Evolutionary conservation across 495 filamentous ascomycete genomes (phyloP), one percentile per base, ranked within the genome.

Genomic region (Neurospora tetrasperma): DNA sequence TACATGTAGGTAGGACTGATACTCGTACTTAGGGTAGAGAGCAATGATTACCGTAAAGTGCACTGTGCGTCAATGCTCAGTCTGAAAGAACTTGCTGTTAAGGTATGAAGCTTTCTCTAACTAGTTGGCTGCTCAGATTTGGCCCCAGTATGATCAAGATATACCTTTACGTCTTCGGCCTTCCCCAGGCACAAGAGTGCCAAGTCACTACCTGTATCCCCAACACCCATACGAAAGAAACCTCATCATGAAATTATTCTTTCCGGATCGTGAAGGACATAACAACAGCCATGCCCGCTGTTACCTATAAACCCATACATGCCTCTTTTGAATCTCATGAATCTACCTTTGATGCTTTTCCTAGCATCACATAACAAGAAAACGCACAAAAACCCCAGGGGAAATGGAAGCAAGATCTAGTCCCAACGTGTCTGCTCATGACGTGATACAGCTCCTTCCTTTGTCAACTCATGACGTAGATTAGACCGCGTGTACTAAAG

Each of bases 401-500:
- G 27, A 66, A 31, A 66, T 35, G 54, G 27, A 66, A 62, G 27
- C 54, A 66, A 35, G 27, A 66, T 66, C 54, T 66, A 66, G 54
- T 66, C 54, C 27, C 54, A 66, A 66, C 54, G 27, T 66, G 16
- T 66, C 54, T 66, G 54, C 54, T 66, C 54, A 35, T 66, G 27
- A 9, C 27, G 23, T 66, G 54, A 18, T 9, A 66, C 14, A 35
- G 16, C 54, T 66, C 12, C 27, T 9, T 38, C 54, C 27, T 66
- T 38, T 66, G 71, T 74, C 77, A 69, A 70, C 14, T 69, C 54
- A 40, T 69, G 72, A 75, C 20, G 35, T 69, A 16, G 23, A 69
- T 75, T 79, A 73, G 77, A 80, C 72, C 72, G 62, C 71, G 43
- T 70, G 71, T 78, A 72, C 69, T 38, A 40, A 70, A 38, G 54